Evolutionary conservation across 257 asterid genomes (phyloP), one percentile per base, ranked within the genome.

Genomic region (Ligustrum vulgare): DNA sequence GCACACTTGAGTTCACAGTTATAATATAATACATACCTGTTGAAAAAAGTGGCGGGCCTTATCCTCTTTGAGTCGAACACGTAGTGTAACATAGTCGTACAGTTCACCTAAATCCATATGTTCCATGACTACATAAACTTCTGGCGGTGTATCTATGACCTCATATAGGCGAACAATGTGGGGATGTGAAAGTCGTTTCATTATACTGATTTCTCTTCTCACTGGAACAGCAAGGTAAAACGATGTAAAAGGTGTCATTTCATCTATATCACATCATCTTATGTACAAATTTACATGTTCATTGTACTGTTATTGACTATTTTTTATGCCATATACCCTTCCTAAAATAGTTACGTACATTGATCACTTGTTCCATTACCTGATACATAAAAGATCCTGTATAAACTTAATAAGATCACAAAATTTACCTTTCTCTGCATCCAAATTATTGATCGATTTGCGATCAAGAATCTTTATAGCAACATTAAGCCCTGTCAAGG

Each of bases 71-170:
- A 89, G 72, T 71, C 69, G 82, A 37, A 88, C 91, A 2, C 82
- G 85, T 43, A 84, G 85, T 16, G 82, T 83, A 0, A 89, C 83
- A 78, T 86, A 86, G 65, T 89, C 83, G 63, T 79, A 89, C 69
- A 91, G 78, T 49, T 91, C 94, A 0, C 97, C 97, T 0, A 85
- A 84, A 25, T 76, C 80, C 82, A 86, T 75, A n/a, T 83, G 85
- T 84, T 91, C 97, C 97, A 89, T 90, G 68, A 87, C 94, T 23
- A 84, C 79, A 74, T 86, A 91, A 23, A 91, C 87, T 13, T 83
- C 62, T 33, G 87, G 75, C 9, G 86, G 88, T 16, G 93, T 91
- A 56, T 91, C 91, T 67, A 87, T 86, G 75, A 89, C 93, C 81
- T 91, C 97, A 81, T 79, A 91, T 64, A 87, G 86, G 31, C 91